Evolutionary conservation across 139 green algal species (phyloP).

Genomic region (Microglena sp.): DNA sequence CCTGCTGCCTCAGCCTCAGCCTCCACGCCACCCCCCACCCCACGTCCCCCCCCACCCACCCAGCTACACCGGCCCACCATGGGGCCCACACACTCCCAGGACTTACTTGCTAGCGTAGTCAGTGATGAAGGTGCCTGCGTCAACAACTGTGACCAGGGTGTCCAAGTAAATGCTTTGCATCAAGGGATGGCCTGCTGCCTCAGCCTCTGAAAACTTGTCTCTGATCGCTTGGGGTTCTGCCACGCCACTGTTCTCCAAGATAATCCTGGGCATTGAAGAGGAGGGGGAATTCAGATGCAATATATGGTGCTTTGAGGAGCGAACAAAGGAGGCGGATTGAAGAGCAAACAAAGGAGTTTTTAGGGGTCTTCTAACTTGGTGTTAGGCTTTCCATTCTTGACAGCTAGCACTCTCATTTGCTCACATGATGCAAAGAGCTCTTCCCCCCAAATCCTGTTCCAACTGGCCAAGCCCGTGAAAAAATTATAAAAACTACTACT

Average conservation of each 20-base stretch:
- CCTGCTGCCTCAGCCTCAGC: conserved; percentile 47
- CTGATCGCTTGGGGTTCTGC: conserved; percentile 86
- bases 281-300: neutral
- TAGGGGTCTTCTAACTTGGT: too few relatives aligned
- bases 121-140: conserved; percentile 12
- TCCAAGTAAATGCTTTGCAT: conserved; percentile 64
- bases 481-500: too few relatives aligned
- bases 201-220: conserved; percentile 79
- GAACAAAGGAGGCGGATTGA: too few relatives aligned
- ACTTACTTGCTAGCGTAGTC: conserved; percentile 33
- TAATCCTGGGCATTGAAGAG: conserved; percentile 44
- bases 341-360: too few relatives aligned
- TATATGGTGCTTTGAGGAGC: neutral
- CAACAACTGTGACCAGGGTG: conserved; percentile 72
- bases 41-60: too few relatives aligned
- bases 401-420: conserved; percentile 60
- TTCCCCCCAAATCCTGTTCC: too few relatives aligned
- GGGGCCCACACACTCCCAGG: neutral
- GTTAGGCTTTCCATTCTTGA: conserved; percentile 56
- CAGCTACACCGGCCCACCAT: neutral
- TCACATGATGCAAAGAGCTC: conserved; percentile 83
- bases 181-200: conserved; percentile 47
- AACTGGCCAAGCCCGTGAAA: too few relatives aligned
- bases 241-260: conserved; percentile 88
- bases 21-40: neutral